Percentiles rank a stretch among this genome's conserved stretches.
Evolutionary conservation across 148 eudicot species (phyloP).

Genomic region (Polygonum aviculare): DNA sequence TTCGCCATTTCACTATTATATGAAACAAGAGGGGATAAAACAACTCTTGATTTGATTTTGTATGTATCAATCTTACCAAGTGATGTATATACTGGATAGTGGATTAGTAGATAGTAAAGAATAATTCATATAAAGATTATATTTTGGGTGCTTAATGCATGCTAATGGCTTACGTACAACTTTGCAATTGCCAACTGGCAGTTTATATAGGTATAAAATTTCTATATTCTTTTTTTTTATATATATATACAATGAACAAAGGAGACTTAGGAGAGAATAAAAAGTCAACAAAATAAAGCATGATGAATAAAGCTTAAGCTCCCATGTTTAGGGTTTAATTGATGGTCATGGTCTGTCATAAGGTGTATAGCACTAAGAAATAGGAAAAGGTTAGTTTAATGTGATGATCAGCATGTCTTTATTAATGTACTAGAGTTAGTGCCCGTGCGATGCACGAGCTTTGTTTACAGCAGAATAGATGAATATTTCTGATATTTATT

Average conservation of each 20-base stretch:
- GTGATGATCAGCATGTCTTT: not conserved
- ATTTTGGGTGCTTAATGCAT: not conserved
- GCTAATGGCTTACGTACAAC: not conserved
- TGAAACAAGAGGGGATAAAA: no score
- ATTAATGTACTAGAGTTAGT: no score
- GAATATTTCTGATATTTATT: no score
- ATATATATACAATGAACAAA: not conserved
- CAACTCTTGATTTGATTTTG: no score
- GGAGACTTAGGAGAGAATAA: not conserved
- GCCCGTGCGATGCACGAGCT: no score
- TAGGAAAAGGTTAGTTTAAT: not conserved
- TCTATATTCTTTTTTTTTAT: not conserved
- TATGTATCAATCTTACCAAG: not conserved
- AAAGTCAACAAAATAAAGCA: not conserved
- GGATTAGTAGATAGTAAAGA: no score
- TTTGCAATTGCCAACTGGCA: not conserved
- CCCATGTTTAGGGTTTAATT: not conserved
- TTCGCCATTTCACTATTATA: no score
- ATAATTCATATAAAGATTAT: not conserved
- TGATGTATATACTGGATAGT: not conserved
- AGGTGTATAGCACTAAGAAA: not conserved
- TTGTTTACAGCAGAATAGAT: no score
- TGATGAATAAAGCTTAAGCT: not conserved
- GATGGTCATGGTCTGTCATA: not conserved
- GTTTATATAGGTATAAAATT: not conserved